phyloP scores from a whole-genome alignment of 108 stramenopile species.

The Pseudonitzschia pungens region DNA sequence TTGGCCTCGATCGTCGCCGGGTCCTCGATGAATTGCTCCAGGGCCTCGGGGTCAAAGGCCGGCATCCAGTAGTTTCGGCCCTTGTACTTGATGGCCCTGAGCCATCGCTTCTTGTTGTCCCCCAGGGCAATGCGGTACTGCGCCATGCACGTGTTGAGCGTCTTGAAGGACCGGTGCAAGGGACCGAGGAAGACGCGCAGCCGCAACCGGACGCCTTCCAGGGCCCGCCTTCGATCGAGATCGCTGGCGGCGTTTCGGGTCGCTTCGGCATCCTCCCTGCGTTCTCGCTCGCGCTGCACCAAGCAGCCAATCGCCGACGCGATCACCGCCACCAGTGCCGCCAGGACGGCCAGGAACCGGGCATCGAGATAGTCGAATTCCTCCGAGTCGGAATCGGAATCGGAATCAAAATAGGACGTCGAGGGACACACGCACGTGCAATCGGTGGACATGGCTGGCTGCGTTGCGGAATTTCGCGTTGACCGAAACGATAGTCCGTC shows the following conservation, averaged over 20 bases:
- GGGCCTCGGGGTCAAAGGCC: not conserved
- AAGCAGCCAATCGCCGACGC: not conserved
- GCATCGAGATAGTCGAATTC: no score
- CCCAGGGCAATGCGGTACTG: not conserved
- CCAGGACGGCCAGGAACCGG: not conserved
- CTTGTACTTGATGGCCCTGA: not conserved
- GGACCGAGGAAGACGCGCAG: not conserved
- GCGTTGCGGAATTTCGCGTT: no score
- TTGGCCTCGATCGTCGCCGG: not conserved
- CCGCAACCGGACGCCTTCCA: not conserved
- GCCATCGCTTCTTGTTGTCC: not conserved
- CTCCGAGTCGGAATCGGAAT: no score
- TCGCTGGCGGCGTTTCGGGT: not conserved
- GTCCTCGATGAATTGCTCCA: not conserved
- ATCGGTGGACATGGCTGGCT: no score
- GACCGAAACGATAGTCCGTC: no score
- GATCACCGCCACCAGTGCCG: not conserved
- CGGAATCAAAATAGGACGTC: no score
- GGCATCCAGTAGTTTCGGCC: not conserved
- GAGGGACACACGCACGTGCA: no score
- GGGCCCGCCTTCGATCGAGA: not conserved
- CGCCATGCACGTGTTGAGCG: not conserved
- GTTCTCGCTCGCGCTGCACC: not conserved
- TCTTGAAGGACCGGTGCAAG: not conserved
- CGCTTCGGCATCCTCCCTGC: not conserved